These are phyloP conservation scores for Pseudogymnoascus sp. DNA, from an alignment of 2,329 filamentous ascomycete species.

Conservation along the genomic window DNA sequence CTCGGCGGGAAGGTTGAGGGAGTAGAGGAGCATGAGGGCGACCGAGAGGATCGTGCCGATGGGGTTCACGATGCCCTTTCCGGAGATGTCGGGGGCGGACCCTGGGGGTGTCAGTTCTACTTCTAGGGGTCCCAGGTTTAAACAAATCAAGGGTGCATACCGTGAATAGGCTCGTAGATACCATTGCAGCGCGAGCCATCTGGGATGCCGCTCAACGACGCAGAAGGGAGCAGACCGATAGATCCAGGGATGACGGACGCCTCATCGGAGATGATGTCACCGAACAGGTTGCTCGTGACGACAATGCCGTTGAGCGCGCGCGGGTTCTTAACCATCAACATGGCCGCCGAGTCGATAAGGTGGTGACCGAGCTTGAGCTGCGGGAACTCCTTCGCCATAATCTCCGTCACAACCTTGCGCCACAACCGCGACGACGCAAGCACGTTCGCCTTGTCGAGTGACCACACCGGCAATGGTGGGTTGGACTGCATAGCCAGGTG, in stretches of 20 bases:
- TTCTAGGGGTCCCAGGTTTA: not conserved
- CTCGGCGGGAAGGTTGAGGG: constrained; percentile 69
- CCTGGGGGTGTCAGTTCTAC: constrained; percentile 37
- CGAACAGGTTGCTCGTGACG: constrained; percentile 89
- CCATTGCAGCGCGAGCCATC: constrained; percentile 80
- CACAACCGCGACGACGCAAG: constrained; percentile 83
- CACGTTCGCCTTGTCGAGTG: constrained; percentile 93
- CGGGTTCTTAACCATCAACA: constrained; percentile 96
- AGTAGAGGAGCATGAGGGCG: constrained; percentile 95
- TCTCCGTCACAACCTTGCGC: constrained; percentile 77
- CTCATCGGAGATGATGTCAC: constrained; percentile 94
- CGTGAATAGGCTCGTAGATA: constrained; percentile 97
- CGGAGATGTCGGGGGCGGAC: constrained; percentile 87
- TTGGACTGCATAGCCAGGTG: constrained; percentile 70
- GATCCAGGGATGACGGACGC: constrained; percentile 89
- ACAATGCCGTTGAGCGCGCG: constrained; percentile 80
- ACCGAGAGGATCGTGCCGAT: constrained; percentile 85
- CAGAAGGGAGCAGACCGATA: constrained; percentile 80
- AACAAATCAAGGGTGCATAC: constrained; percentile 37
- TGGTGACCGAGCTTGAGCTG: constrained; percentile 78
- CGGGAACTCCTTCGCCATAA: constrained; percentile 83
- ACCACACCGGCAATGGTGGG: constrained; percentile 73
- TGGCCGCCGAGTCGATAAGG: constrained; percentile 91
- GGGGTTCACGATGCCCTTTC: constrained; percentile 85
- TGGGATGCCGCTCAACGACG: constrained; percentile 77